Percentiles rank a stretch among this genome's conserved stretches.
Evolutionary conservation across 805 yeast genomes (phyloP).

Genomic region (Lipomyces sp.): DNA sequence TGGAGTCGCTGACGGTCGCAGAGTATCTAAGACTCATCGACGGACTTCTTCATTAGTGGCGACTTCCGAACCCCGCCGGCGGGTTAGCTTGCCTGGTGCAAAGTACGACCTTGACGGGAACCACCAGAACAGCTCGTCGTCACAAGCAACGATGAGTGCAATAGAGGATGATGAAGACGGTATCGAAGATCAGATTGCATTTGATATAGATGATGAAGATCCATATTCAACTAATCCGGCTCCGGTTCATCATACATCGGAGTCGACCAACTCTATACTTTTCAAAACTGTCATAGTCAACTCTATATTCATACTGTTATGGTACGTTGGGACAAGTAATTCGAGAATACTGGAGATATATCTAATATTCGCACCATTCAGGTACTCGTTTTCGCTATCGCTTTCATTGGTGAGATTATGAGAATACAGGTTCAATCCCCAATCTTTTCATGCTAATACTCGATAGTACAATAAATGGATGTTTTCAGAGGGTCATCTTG

Average conservation of each 20-base stretch:
- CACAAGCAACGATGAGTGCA: not conserved
- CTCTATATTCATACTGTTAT: constrained; percentile 29
- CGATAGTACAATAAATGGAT: constrained; percentile 95
- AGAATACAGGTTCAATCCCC: not conserved
- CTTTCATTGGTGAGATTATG: constrained; percentile 42
- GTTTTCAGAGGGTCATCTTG: constrained; percentile 77
- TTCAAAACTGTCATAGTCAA: constrained; percentile 26
- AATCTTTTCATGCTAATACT: constrained; percentile 33
- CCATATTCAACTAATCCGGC: constrained; percentile 28
- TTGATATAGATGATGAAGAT: constrained; percentile 33
- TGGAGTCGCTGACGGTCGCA: not conserved
- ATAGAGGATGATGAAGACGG: constrained; percentile 11
- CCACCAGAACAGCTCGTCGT: constrained; percentile 8
- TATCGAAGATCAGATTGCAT: constrained; percentile 31
- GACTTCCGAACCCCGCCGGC: constrained; percentile 12
- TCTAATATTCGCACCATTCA: not conserved
- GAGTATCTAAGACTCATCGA: constrained; percentile 18
- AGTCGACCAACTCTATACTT: constrained; percentile 22
- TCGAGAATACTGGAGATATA: not conserved
- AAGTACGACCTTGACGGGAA: not conserved
- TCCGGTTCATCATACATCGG: not conserved
- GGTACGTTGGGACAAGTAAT: constrained; percentile 23
- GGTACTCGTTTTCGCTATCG: constrained; percentile 49
- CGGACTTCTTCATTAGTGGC: constrained; percentile 21
- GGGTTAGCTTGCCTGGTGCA: not conserved